Conservation (phyloP, 345 rosid species). For the Brassica juncea region DNA sequence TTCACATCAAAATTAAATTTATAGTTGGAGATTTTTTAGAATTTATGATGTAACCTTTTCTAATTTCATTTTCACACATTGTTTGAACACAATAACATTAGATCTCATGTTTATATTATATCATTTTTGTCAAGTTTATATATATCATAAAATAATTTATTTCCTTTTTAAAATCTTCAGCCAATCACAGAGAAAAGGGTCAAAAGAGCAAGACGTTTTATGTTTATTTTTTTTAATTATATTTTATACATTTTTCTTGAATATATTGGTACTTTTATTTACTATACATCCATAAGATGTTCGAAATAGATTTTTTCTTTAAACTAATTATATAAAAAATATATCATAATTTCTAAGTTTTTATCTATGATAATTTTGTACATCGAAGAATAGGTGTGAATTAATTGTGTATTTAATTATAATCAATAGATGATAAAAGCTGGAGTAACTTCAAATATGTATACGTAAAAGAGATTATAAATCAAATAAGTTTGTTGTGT, state of each 20-base stretch:
- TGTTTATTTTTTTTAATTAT: too few relatives aligned
- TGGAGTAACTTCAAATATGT: too few relatives aligned
- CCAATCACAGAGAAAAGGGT: background rate
- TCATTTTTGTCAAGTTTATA: too few relatives aligned
- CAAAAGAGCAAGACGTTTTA: too few relatives aligned
- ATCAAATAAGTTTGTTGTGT: too few relatives aligned
- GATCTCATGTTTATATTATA: background rate
- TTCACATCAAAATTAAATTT: too few relatives aligned
- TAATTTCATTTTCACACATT: background rate
- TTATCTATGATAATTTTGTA: background rate
- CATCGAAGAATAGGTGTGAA: background rate
- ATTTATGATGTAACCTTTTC: background rate
- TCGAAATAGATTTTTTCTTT: too few relatives aligned
- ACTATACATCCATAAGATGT: background rate
- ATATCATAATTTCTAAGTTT: background rate
- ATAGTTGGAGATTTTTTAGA: background rate
- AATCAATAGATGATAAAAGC: too few relatives aligned
- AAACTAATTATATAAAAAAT: background rate
- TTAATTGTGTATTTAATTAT: too few relatives aligned
- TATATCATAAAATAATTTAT: background rate
- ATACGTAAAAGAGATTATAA: too few relatives aligned
- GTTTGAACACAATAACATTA: background rate
- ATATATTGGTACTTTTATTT: background rate
- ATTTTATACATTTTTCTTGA: background rate
- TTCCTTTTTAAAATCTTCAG: background rate